Evolutionary conservation across 2,329 filamentous ascomycete genomes (phyloP).

Genomic region (Nigrograna mackinnonii): DNA sequence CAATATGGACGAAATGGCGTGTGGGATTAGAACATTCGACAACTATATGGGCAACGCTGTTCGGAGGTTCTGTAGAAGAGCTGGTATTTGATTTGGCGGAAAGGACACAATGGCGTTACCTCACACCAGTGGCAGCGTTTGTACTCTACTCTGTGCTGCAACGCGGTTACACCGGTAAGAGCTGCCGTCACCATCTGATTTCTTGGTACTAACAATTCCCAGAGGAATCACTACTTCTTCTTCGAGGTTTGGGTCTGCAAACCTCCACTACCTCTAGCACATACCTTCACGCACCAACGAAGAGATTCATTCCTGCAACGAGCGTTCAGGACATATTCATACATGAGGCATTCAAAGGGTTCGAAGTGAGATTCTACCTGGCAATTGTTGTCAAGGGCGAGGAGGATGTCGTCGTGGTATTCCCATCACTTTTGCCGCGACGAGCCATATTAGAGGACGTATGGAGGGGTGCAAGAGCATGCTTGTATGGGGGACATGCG

Average conservation of each 20-base stretch:
- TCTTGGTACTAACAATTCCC: conserved; percentile 57
- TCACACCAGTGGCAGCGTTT: conserved; percentile 42
- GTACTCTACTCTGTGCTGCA: conserved; percentile 50
- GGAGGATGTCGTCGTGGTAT: conserved; percentile 89
- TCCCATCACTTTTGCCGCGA: conserved; percentile 78
- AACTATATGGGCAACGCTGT: conserved; percentile 6
- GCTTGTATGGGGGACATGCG: conserved; percentile 72
- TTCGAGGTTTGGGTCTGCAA: conserved; percentile 89
- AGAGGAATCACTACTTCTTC: conserved; percentile 85
- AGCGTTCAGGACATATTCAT: conserved; percentile 93
- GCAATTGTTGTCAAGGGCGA: conserved; percentile 90
- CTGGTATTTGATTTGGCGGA: conserved; percentile 41
- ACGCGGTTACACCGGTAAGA: conserved; percentile 55
- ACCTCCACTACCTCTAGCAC: conserved; percentile 66
- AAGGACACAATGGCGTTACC: conserved; percentile 44
- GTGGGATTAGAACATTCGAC: conserved; percentile 10
- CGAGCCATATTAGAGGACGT: conserved; percentile 80
- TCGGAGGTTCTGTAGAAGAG: conserved; percentile 10
- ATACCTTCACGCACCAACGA: neutral
- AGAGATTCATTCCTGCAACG: conserved; percentile 83
- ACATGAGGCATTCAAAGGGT: conserved; percentile 91
- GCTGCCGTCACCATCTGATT: conserved; percentile 4
- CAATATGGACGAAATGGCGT: conserved; percentile 33
- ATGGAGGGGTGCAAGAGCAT: conserved; percentile 83
- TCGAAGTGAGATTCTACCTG: conserved; percentile 88